phyloP scores from a whole-genome alignment of 1,139 yeast species.

The Nematodospora anomalae region DNA sequence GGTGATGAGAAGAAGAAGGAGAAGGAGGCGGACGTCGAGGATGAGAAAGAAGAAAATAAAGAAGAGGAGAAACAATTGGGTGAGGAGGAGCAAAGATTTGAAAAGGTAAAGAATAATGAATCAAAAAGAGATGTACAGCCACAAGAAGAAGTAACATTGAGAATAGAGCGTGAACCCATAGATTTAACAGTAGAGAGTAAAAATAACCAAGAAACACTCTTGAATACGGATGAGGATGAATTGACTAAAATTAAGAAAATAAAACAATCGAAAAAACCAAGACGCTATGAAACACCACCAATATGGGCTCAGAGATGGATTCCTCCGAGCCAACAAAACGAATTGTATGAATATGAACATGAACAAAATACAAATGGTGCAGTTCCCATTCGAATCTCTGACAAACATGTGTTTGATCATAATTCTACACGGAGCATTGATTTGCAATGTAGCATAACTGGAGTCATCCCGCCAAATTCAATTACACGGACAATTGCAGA shows the following conservation, averaged over 20 bases:
- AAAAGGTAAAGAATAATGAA: slow-evolving; percentile 4
- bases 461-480: slow-evolving; percentile 79
- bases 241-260: slow-evolving; percentile 21
- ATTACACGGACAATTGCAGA: slow-evolving; percentile 79
- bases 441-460: slow-evolving; percentile 62
- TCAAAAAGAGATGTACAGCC: background rate
- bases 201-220: slow-evolving; percentile 2
- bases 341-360: background rate
- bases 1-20: slow-evolving; percentile 22
- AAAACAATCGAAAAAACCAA: slow-evolving; percentile 49
- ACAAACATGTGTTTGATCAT: slow-evolving; percentile 38
- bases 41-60: slow-evolving; percentile 1
- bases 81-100: background rate
- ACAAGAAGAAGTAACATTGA: background rate
- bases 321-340: slow-evolving; percentile 34
- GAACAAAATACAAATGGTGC: slow-evolving; percentile 7
- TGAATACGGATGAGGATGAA: slow-evolving; percentile 20
- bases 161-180: background rate
- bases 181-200: slow-evolving; percentile 1
- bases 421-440: slow-evolving; percentile 40
- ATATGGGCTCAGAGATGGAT: slow-evolving; percentile 82
- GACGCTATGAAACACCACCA: slow-evolving; percentile 65
- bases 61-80: slow-evolving; percentile 1
- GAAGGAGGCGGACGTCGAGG: background rate
- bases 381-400: slow-evolving; percentile 17